These are phyloP conservation scores for Rosa multiflora DNA, from an alignment of 306 rosid genomes.

Conservation along the genomic window DNA sequence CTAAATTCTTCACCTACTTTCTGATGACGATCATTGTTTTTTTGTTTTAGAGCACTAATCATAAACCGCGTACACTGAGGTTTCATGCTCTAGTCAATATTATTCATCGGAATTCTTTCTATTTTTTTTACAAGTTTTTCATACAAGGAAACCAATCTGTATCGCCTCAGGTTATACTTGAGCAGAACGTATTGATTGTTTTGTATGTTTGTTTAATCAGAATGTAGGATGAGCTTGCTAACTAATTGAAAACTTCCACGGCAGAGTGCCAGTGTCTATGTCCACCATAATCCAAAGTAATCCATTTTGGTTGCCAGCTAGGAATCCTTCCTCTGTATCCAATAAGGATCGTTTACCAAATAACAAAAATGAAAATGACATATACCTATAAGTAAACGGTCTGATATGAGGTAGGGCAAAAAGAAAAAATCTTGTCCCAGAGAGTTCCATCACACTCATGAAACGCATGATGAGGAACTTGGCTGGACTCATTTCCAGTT, in stretches of 20 bases:
- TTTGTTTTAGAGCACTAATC: not conserved
- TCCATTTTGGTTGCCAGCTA: not conserved
- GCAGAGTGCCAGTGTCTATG: not conserved
- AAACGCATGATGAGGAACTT: not conserved
- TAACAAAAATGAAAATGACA: not conserved
- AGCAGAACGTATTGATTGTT: not conserved
- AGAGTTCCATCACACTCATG: not conserved
- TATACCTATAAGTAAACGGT: not conserved
- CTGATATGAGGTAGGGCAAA: not conserved
- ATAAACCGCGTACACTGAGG: not conserved
- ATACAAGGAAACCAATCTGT: not conserved
- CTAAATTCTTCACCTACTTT: not conserved
- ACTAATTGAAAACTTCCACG: not conserved
- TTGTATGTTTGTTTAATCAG: not conserved
- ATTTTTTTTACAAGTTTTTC: not conserved
- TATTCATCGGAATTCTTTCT: not conserved
- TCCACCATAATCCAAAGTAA: not conserved
- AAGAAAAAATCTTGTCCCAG: not conserved
- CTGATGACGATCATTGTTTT: not conserved
- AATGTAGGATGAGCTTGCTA: not conserved
- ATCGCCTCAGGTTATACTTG: not conserved
- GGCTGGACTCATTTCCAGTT: not conserved
- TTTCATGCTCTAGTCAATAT: not conserved
- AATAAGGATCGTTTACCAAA: not conserved
- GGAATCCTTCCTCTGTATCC: not conserved